Base-by-base conservation (phyloP, 2,329 filamentous ascomycete species). In the Claviceps quebecensis region DNA sequence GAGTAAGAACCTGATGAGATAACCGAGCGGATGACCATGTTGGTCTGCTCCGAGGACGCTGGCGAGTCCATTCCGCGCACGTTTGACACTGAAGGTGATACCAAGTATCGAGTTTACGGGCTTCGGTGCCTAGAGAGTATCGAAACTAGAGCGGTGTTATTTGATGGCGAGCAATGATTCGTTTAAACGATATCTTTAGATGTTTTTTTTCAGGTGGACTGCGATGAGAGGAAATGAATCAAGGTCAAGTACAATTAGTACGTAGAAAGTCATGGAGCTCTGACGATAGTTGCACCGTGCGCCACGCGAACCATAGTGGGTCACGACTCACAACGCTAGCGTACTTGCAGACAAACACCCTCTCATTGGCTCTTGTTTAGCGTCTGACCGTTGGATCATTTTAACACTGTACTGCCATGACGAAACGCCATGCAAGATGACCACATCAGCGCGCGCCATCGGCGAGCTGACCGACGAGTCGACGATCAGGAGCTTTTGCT, bases 1-100 rank as follows among this genome's bases (percentile, higher is more conserved):
- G 63, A 63, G 56, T 67, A 66, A 9, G 56, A 50, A 19, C 58
- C 59, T 16, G 61, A 56, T 14, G 57, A 47, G 16, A 55, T 56
- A 36, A 65, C 43, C 13, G 59, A 58, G 13, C 57, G 50, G 48
- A 64, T 55, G 45, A 57, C 55, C 45, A 51, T 45, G 39, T 37
- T 38, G 41, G n/a, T 14, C 17, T 51, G 49, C 23, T 51, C 16
- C 14, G 38, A 34, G 8, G 22, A 16, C 2, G 34, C 9, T 11
- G 8, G 48, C 48, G 22, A 19, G 1, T 45, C 34, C 34, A 38
- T 44, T 16, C 8, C 41, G 5, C 41, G 41, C 13, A 26, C 22
- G 41, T 14, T 26, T 22, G 40, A 22, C 14, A 22, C 17, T 22
- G 40, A 43, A 43, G 16, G 40, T 43, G 40, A 22, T 22, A 14